These are phyloP conservation scores for Penicillium argentinense DNA, from an alignment of 495 filamentous ascomycete genomes.

Conservation along the genomic window DNA sequence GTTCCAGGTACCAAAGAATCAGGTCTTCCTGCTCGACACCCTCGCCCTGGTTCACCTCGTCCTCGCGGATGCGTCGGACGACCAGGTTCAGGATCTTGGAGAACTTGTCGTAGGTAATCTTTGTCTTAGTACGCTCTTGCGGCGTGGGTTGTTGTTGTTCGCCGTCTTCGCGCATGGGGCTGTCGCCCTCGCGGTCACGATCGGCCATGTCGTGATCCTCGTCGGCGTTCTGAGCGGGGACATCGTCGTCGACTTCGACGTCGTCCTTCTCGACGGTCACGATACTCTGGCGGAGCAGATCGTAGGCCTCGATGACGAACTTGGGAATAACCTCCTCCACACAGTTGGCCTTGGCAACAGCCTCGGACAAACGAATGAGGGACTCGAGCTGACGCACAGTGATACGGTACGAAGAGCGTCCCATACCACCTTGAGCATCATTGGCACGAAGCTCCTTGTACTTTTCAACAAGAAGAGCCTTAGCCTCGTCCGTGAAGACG, in stretches of 20 bases:
- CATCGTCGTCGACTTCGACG: constrained; percentile 90
- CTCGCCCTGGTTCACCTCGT: constrained; percentile 68
- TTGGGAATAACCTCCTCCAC: constrained; percentile 83
- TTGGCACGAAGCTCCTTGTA: constrained; percentile 96
- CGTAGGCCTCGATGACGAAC: constrained; percentile 88
- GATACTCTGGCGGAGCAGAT: constrained; percentile 87
- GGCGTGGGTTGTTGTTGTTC: constrained; percentile 43
- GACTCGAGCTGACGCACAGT: constrained; percentile 95
- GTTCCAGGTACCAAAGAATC: constrained; percentile 89
- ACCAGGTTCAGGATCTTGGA: constrained; percentile 84
- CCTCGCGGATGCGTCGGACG: constrained; percentile 77
- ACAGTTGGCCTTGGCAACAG: constrained; percentile 95
- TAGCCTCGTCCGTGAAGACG: constrained; percentile 86
- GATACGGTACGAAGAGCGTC: constrained; percentile 91
- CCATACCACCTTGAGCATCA: constrained; percentile 91
- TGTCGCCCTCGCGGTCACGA: constrained; percentile 65
- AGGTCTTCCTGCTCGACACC: constrained; percentile 88
- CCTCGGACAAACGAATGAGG: constrained; percentile 90
- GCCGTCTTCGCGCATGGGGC: constrained; percentile 60
- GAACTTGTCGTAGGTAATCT: constrained; percentile 95
- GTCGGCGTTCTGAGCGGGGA: constrained; percentile 31
- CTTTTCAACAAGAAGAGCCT: constrained; percentile 78
- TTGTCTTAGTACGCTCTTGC: constrained; percentile 64
- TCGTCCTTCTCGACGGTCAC: constrained; percentile 98
- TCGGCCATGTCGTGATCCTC: constrained; percentile 44